phyloP scores from a whole-genome alignment of 2,329 filamentous ascomycete species.

The Helminthosporium solani region DNA sequence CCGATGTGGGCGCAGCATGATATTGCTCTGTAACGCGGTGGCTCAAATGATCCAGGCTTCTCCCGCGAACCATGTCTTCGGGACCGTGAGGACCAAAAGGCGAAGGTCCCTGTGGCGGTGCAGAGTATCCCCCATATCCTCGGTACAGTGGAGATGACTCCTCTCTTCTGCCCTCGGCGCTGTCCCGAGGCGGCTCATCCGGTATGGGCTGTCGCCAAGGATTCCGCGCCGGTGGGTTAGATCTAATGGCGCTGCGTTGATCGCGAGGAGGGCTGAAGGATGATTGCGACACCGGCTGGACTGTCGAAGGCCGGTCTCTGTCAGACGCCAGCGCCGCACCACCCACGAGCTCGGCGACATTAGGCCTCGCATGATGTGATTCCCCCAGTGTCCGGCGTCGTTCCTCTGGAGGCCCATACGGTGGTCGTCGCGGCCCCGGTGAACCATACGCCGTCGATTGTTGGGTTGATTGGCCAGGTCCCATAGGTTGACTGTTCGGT shows the following conservation, averaged over 20 bases:
- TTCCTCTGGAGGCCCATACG: slow-evolving; percentile 34
- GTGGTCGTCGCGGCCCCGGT: slow-evolving; percentile 25
- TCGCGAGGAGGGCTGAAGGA: slow-evolving; percentile 40
- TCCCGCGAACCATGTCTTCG: slow-evolving; percentile 36
- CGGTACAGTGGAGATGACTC: slow-evolving; percentile 31
- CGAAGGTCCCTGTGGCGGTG: slow-evolving; percentile 22
- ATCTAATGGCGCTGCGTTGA: slow-evolving; percentile 18
- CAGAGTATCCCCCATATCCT: slow-evolving; percentile 33
- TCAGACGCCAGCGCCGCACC: slow-evolving; percentile 21
- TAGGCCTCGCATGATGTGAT: slow-evolving; percentile 37
- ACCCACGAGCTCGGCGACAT: slow-evolving; percentile 34
- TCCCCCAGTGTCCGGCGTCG: slow-evolving; percentile 39
- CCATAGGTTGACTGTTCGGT: slow-evolving; percentile 44
- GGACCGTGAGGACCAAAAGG: slow-evolving; percentile 25
- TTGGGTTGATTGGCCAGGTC: slow-evolving; percentile 24
- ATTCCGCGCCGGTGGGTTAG: slow-evolving; percentile 25
- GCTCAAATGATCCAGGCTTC: slow-evolving; percentile 34
- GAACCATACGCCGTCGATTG: slow-evolving; percentile 27
- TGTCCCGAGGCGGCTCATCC: slow-evolving; percentile 28
- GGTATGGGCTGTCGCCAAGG: slow-evolving; percentile 35
- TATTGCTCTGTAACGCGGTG: slow-evolving; percentile 42
- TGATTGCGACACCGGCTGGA: slow-evolving; percentile 43
- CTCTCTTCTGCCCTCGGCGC: slow-evolving; percentile 30
- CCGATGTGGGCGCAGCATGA: slow-evolving; percentile 42
- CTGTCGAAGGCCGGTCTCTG: slow-evolving; percentile 40